Evolutionary conservation across 2,329 filamentous ascomycete genomes (phyloP), one percentile per base, ranked within the genome.

Genomic region (Xylariaceae sp.): DNA sequence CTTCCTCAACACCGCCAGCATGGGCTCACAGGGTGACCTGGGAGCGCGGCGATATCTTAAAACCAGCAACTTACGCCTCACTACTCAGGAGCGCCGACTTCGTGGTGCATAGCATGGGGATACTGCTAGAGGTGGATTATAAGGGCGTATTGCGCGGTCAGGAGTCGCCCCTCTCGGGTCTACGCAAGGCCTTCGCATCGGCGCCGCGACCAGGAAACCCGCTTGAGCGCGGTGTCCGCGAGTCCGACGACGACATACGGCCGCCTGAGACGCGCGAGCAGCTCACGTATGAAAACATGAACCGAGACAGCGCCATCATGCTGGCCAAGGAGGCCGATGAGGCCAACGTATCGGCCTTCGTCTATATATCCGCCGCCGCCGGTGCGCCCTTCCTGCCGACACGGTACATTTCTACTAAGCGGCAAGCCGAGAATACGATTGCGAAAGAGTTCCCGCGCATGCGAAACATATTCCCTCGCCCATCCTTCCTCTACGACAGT

Each of bases 271-370:
- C 76, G 45, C 84, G 85, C 63, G 85, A 85, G 30, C 88, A 94
- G 72, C 78, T 96, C 65, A 96, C 92, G 19, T 99, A 99, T 75
- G 94, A 97, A 75, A 79, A 91, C 57, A 96, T 99, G 90, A 99
- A 99, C 74, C 83, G 94, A 54, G 92, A 97, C 73, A 83, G 77
- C 74, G 92, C 92, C 47, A 83, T 97, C 58, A 81, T 86, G 52
- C 79, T 96, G 11, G 94, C 92, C 11, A 84, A 86, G 66, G 88
- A 92, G 68, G 85, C 91, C 1, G 79, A 80, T 30, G 74, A 74
- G 35, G 81, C 83, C 56, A 78, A 83, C 37, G 85, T 86, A 11
- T 73, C 78, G 19, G 83, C 85, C 0, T 96, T 96, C 69, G 84
- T 87, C 56, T 97, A 90, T 76, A 86, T 99, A 58, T 96, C 91